Base-by-base conservation (phyloP, 768 basidiomycete genomes). In the Rhodosporidiobolus sp. region DNA sequence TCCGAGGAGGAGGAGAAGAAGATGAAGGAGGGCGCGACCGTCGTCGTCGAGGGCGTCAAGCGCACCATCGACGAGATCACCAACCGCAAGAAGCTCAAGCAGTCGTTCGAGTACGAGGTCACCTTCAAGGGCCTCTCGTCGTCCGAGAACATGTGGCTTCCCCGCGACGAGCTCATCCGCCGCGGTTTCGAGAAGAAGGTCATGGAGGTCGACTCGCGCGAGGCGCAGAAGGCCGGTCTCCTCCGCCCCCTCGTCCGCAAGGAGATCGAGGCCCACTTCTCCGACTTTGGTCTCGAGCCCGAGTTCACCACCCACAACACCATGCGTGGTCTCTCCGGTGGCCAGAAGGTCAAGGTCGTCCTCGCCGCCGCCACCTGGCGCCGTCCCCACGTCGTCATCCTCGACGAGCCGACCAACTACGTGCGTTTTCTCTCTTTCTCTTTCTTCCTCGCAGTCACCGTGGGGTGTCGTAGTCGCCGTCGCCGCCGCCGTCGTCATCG, bases 261-360 rank as follows among this genome's bases (percentile, higher is more conserved):
- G 85, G 93, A 97, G 83, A 95, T 97, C 73, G 95, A 95, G 24
- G 90, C 94, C 81, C 96, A 97, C 87, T 95, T 98, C 78, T 92
- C 91, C 73, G 95, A 98, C 86, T 97, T 98, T 79, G 94, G 96
- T 84, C 91, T 99, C 79, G 96, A 99, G 85, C 85, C 96, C 74
- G 96, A 98, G 85, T 98, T 99, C 83, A 93, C 95, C 76, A 92
- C 92, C 34, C 96, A 99, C 87, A 99, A 98, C 88, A 90, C 90
- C 78, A 99, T 98, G 96, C 87, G 94, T 49, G 94, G 95, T 62
- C 84, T 97, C 60, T 94, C 92, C 20, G 95, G 95, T 82, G 94
- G 94, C 72, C 94, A 98, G 81, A 97, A 98, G 83, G 96, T 98
- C 83, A 96, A 98, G 84, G 85, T 93, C 56, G 92, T 94, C 64